These are phyloP conservation scores for Dillenia suffruticosa DNA, from an alignment of 164 flowering plant species.

Conservation along the genomic window DNA sequence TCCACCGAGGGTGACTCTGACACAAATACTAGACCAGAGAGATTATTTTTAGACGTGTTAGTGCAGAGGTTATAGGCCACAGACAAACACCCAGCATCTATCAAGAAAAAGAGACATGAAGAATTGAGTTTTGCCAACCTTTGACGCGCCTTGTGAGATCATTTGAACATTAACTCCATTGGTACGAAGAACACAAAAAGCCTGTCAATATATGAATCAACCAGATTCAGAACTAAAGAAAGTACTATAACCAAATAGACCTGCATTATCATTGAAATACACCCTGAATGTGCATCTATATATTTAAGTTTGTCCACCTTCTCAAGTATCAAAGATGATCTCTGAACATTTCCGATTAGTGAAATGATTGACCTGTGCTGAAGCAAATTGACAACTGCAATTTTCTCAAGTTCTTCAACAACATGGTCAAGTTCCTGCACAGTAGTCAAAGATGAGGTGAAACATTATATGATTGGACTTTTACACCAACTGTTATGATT, in stretches of 20 bases:
- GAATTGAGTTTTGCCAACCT: constrained; percentile 16
- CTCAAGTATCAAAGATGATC: constrained; percentile 82
- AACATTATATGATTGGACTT: too few species aligned
- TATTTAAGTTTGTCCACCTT: constrained; percentile 22
- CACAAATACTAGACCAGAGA: too few species aligned
- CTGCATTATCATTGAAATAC: not conserved
- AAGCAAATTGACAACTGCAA: constrained; percentile 83
- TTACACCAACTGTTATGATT: too few species aligned
- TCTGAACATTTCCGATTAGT: constrained; percentile 93
- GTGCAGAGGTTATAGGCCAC: not conserved
- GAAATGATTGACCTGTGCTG: constrained; percentile 89
- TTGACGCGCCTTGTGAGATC: constrained; percentile 99
- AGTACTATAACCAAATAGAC: not conserved
- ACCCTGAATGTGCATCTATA: not conserved
- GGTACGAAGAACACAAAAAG: constrained; percentile 56
- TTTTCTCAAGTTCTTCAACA: constrained; percentile 91
- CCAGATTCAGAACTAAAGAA: not conserved
- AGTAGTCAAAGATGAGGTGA: not conserved
- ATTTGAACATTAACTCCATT: constrained; percentile 89
- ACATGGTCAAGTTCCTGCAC: constrained; percentile 94
- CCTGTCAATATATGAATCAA: constrained; percentile 39
- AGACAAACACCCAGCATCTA: not conserved
- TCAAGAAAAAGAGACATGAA: constrained; percentile 22
- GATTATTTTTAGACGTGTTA: too few species aligned
- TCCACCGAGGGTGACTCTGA: too few species aligned